Conservation (phyloP, 345 rosid species). For the Fremontodendron californicum region DNA sequence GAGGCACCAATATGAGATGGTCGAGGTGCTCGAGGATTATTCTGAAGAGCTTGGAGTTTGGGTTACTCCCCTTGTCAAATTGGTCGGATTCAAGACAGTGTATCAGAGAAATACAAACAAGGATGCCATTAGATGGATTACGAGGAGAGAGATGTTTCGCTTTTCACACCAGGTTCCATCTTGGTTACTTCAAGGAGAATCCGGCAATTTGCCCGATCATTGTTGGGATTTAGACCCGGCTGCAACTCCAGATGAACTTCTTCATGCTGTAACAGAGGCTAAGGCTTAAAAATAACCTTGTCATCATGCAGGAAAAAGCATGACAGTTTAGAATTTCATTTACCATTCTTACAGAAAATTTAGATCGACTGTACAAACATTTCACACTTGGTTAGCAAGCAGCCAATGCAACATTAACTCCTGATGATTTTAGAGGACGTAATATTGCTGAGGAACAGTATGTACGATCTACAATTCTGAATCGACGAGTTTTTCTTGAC, state of each 20-base stretch:
- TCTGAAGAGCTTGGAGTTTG: conserved; percentile 88
- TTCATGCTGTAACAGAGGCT: conserved; percentile 44
- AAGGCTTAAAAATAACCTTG: conserved; percentile 25
- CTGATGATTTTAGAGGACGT: conserved; percentile 39
- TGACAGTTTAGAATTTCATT: conserved; percentile 31
- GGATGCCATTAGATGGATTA: conserved; percentile 73
- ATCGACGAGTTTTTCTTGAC: conserved; percentile 19
- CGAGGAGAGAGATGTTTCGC: conserved; percentile 85
- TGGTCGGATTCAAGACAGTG: conserved; percentile 82
- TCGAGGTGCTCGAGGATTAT: conserved; percentile 85
- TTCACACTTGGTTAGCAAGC: conserved; percentile 40
- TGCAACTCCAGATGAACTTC: conserved; percentile 93
- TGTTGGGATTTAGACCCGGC: conserved; percentile 99
- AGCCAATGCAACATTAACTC: conserved; percentile 41
- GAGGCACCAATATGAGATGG: conserved; percentile 95
- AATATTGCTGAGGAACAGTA: conserved; percentile 24
- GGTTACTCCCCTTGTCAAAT: conserved; percentile 63
- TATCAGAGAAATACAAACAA: conserved; percentile 54
- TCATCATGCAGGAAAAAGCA: conserved; percentile 8
- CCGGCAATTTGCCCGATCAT: conserved; percentile 52
- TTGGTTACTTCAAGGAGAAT: conserved; percentile 65
- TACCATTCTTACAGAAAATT: conserved; percentile 44
- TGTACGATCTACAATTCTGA: conserved; percentile 30
- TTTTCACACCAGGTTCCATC: no score
- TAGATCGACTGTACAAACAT: conserved; percentile 63